These are phyloP conservation scores for Apiotrichum porosum DNA, from an alignment of 1,284 basidiomycete species.

Conservation along the genomic window DNA sequence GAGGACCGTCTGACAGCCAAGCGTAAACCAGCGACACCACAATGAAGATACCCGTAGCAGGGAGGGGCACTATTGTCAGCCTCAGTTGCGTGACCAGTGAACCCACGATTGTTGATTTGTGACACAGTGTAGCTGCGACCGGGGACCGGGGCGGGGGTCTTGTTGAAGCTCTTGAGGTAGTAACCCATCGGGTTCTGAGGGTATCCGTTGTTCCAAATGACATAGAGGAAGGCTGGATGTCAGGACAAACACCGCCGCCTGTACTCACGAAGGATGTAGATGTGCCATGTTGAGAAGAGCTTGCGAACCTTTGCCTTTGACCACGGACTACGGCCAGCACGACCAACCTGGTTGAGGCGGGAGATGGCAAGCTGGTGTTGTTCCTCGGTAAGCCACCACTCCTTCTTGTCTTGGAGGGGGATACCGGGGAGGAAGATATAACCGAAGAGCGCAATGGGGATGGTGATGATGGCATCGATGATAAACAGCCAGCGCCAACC, in stretches of 20 bases:
- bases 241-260: conserved; percentile 5
- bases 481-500: conserved; percentile 36
- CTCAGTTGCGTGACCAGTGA: no score
- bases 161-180: conserved; percentile 42
- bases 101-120: conserved; percentile 32
- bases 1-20: conserved; percentile 34
- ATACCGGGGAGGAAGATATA: conserved; percentile 37
- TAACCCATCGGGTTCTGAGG: conserved; percentile 32
- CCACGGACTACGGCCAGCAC: conserved; percentile 24
- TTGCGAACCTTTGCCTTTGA: conserved; percentile 16
- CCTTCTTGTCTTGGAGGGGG: conserved; percentile 24
- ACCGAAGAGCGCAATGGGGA: conserved; percentile 39
- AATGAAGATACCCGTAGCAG: conserved; percentile 30
- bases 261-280: conserved; percentile 37
- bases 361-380: conserved; percentile 27
- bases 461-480: conserved; percentile 34
- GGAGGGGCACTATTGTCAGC: conserved; percentile 22
- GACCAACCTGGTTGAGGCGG: conserved; percentile 21
- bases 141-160: conserved; percentile 26
- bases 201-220: conserved; percentile 33
- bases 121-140: conserved; percentile 26
- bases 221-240: conserved; percentile 26
- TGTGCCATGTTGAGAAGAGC: conserved; percentile 34
- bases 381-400: conserved; percentile 28
- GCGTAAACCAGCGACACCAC: conserved; percentile 27